Conservation (phyloP, 192 early-diverging fungal genomes). For the Entomortierella chlamydospora region DNA sequence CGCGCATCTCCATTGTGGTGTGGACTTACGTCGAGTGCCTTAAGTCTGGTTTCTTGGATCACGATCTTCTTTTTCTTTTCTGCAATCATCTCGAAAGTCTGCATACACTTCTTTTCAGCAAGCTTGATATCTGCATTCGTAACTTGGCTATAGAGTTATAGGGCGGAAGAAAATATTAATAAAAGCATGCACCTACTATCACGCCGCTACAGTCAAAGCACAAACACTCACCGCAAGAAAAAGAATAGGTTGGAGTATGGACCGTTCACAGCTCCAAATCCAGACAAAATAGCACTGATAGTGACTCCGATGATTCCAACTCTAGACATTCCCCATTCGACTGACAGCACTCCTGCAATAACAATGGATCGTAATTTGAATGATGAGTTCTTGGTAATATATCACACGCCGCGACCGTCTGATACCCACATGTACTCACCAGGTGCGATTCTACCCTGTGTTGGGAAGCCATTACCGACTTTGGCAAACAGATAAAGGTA, state of each 20-base stretch:
- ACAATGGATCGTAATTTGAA: neutral
- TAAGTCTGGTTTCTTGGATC: conserved; percentile 31
- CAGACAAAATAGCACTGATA: conserved; percentile 92
- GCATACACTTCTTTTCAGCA: conserved; percentile 76
- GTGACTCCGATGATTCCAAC: conserved; percentile 93
- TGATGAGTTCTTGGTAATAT: neutral
- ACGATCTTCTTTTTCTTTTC: conserved; percentile 74
- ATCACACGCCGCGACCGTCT: neutral
- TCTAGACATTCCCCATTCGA: conserved; percentile 82
- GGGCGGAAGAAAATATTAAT: neutral
- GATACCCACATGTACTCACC: conserved; percentile 7
- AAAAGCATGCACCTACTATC: neutral
- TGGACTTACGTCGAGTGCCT: conserved; percentile 18
- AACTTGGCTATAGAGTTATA: conserved; percentile 46
- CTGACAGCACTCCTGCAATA: conserved; percentile 49
- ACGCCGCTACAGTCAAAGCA: neutral
- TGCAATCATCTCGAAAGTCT: conserved; percentile 72
- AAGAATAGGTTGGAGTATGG: conserved; percentile 88
- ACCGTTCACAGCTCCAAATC: conserved; percentile 93
- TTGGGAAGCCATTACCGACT: conserved; percentile 69
- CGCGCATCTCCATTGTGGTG: neutral
- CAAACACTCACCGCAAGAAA: conserved; percentile 74
- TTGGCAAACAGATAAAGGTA: conserved; percentile 72
- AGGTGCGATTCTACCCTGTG: conserved; percentile 50
- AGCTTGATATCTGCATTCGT: conserved; percentile 62